Base-by-base conservation (phyloP, 2,329 filamentous ascomycete species). In the Neofusicoccum umdonicola region DNA sequence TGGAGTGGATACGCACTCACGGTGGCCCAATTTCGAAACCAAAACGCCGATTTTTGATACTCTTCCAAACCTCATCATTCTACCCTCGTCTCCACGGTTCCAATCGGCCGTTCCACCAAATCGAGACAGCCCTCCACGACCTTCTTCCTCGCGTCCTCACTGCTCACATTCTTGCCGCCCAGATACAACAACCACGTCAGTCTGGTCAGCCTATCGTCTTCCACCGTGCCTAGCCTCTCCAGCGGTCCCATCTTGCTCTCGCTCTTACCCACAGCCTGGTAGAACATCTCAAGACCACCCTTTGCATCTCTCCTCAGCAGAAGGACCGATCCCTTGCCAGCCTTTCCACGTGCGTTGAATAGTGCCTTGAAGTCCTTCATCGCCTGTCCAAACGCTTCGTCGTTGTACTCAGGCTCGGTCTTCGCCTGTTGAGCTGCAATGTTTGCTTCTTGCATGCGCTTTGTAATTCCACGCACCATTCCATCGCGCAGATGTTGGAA, bases 401-500 rank as follows among this genome's bases (percentile, higher is more conserved):
- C 90, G 27, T 85, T 83, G 74, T 87, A 87, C 66, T 86, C 82
- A 52, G 72, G 69, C 0, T 70, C 45, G 9, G 75, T 71, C 5
- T 69, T 68, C 61, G 73, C 75, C 11, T 74, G 71, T 64, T 81
- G 78, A 2, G 77, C 74, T 7, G 77, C 77, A 61, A 84, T 80
- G 44, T 84, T 82, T 1, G 82, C 81, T 22, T 83, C 82, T 67
- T 88, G 83, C 2, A 90, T 89, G 39, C 90, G 87, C 8, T 86
- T 89, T 62, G 91, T 90, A 68, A 99, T 90, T 22, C 91, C 90
- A 5, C 93, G 87, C 66, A 97, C 91, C 81, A 93, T 96, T 1
- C 91, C 95, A 74, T 99, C 95, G 45, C 94, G 87, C 67, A 99
- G 78, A 76, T 99, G 95, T 69, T 89, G 87, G 78, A 97, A 98